These are phyloP conservation scores for Venturia nashicola DNA, from an alignment of 2,329 filamentous ascomycete species.

Conservation along the genomic window DNA sequence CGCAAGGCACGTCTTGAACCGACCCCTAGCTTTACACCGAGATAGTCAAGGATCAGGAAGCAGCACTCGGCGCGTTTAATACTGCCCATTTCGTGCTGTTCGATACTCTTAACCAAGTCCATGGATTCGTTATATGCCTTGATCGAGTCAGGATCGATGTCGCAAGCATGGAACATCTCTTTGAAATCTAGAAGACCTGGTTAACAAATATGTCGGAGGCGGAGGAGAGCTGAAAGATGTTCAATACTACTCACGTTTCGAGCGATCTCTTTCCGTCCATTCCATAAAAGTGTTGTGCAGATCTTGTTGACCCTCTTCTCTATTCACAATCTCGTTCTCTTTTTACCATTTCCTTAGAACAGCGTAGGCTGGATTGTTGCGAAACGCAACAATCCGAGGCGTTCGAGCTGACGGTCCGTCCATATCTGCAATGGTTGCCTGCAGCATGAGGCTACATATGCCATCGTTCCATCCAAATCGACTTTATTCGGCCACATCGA, in stretches of 20 bases:
- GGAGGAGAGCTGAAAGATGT: neutral
- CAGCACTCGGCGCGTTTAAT: neutral
- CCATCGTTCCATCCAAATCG: neutral
- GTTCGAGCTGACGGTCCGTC: neutral
- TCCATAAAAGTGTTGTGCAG: neutral
- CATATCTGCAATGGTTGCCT: neutral
- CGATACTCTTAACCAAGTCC: neutral
- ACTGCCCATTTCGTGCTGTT: neutral
- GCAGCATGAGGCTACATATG: neutral
- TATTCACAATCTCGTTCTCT: neutral
- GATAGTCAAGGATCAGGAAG: neutral
- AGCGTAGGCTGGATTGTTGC: neutral
- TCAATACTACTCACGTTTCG: neutral
- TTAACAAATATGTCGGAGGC: neutral
- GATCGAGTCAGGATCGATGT: slow-evolving; percentile 27
- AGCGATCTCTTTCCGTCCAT: neutral
- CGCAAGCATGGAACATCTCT: slow-evolving; percentile 32
- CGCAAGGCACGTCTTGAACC: neutral
- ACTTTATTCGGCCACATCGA: neutral
- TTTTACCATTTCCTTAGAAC: neutral
- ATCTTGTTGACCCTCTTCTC: neutral
- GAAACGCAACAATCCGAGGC: neutral
- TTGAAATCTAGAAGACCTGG: slow-evolving; percentile 24
- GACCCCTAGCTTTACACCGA: neutral
- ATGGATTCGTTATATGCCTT: neutral